Conservation (phyloP, 345 rosid genomes). For the Eucalyptus pumila region DNA sequence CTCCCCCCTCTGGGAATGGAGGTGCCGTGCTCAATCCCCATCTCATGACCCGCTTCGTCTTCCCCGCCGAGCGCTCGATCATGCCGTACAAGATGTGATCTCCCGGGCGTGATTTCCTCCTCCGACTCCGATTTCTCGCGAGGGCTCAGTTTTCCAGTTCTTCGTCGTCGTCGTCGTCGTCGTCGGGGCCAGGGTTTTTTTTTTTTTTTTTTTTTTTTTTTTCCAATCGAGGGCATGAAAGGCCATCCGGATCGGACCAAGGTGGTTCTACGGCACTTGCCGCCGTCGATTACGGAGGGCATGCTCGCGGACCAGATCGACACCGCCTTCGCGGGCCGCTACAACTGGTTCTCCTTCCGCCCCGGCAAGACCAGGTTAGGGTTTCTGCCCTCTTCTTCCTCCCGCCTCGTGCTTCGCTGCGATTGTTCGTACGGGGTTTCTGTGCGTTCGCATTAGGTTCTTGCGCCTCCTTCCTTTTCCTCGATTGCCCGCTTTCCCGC, state of each 20-base stretch:
- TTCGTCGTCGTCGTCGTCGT: no score
- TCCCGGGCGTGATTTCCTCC: background rate
- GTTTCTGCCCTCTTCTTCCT: background rate
- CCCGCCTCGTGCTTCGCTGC: background rate
- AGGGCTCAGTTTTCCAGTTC: background rate
- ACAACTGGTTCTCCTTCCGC: slow-evolving; percentile 53
- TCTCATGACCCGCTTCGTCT: background rate
- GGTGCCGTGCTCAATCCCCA: background rate
- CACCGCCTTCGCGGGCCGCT: slow-evolving; percentile 35
- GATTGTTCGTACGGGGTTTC: background rate
- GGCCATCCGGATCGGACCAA: slow-evolving; percentile 51
- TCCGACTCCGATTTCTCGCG: background rate
- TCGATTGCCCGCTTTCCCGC: background rate
- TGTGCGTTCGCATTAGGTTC: background rate
- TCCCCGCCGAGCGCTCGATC: background rate
- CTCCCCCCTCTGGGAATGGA: background rate
- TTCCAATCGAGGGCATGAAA: slow-evolving; percentile 21
- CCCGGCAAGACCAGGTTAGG: slow-evolving; percentile 54
- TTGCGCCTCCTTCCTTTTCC: background rate
- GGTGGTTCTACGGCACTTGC: slow-evolving; percentile 68
- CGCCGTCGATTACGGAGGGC: slow-evolving; percentile 39
- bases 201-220: background rate
- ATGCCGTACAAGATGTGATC: background rate
- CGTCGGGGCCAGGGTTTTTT: background rate
- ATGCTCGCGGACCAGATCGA: slow-evolving; percentile 49